Conservation (phyloP, 495 filamentous ascomycete species). For the Oidiodendron maius region DNA sequence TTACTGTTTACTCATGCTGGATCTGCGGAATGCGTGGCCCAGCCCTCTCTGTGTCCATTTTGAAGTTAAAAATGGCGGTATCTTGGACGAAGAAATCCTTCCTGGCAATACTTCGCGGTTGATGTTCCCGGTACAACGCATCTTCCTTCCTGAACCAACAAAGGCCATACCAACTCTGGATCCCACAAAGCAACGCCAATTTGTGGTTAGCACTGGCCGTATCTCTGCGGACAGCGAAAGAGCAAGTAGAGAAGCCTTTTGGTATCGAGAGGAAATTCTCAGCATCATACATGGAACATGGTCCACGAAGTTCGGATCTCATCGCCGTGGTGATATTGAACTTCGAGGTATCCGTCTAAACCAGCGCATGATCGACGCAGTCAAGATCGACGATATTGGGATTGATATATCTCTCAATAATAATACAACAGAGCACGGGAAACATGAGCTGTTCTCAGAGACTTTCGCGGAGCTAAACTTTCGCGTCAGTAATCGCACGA, state of each 20-base stretch:
- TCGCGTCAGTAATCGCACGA: constrained; percentile 65
- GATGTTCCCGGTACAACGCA: constrained; percentile 67
- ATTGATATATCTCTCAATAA: constrained; percentile 54
- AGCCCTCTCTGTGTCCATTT: constrained; percentile 60
- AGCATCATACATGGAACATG: constrained; percentile 65
- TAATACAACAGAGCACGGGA: constrained; percentile 10
- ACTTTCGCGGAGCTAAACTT: constrained; percentile 65
- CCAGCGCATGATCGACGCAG: constrained; percentile 73
- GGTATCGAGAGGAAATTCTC: constrained; percentile 83
- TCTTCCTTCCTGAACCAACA: constrained; percentile 71
- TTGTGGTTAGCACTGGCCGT: constrained; percentile 77
- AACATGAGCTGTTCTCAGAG: constrained; percentile 48
- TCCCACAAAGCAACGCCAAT: constrained; percentile 71
- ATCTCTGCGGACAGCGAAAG: constrained; percentile 74
- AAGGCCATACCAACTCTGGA: constrained; percentile 77
- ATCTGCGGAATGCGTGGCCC: constrained; percentile 86
- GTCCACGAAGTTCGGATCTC: constrained; percentile 48
- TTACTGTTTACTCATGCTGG: constrained; percentile 74
- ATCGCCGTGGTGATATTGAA: constrained; percentile 64
- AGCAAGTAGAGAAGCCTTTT: constrained; percentile 77
- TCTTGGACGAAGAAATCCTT: constrained; percentile 48
- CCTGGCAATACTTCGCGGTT: constrained; percentile 76
- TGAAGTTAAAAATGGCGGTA: constrained; percentile 19
- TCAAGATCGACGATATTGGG: constrained; percentile 74
- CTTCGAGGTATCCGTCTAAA: constrained; percentile 67